Percentiles rank a stretch among this genome's conserved stretches.
Conservation (phyloP, 129 eudicot species). For the Flaveria trinervia region DNA sequence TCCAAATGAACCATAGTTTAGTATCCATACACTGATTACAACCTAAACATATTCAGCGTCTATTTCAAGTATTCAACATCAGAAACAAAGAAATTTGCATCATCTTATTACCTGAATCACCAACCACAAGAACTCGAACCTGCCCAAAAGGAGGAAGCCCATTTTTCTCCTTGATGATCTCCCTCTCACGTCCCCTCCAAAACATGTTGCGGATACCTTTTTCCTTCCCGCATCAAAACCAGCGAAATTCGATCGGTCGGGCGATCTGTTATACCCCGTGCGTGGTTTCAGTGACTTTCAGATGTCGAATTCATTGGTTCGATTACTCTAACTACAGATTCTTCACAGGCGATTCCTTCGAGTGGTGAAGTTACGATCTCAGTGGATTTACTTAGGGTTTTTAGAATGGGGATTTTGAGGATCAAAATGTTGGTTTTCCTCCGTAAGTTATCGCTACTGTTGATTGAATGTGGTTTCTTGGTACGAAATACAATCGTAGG, state of each 20-base stretch:
- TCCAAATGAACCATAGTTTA: constrained; percentile 1
- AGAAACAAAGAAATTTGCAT: not conserved
- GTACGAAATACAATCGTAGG: not conserved
- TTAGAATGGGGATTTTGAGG: no score
- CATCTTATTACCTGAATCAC: constrained; percentile 24
- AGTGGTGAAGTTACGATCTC: constrained; percentile 5
- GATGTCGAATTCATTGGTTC: not conserved
- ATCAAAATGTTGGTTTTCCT: not conserved
- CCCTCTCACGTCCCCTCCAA: constrained; percentile 34
- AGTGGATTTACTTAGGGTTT: constrained; percentile 5
- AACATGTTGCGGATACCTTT: constrained; percentile 15
- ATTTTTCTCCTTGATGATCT: constrained; percentile 10
- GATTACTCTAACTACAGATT: not conserved
- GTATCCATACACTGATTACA: not conserved
- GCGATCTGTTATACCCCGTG: not conserved
- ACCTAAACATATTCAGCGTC: not conserved
- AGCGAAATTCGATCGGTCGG: not conserved
- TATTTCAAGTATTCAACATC: not conserved
- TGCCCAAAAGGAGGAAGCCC: constrained; percentile 27
- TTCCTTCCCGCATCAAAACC: constrained; percentile 11
- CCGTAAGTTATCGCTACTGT: no score
- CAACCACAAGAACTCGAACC: constrained; percentile 30
- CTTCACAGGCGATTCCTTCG: not conserved
- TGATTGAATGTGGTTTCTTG: not conserved
- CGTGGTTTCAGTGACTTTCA: no score